A percentile compares a stretch with the other conserved stretches of the same genome.
phyloP scores from a whole-genome alignment of 2,329 filamentous ascomycete genomes.

The Colletotrichum noveboracense region DNA sequence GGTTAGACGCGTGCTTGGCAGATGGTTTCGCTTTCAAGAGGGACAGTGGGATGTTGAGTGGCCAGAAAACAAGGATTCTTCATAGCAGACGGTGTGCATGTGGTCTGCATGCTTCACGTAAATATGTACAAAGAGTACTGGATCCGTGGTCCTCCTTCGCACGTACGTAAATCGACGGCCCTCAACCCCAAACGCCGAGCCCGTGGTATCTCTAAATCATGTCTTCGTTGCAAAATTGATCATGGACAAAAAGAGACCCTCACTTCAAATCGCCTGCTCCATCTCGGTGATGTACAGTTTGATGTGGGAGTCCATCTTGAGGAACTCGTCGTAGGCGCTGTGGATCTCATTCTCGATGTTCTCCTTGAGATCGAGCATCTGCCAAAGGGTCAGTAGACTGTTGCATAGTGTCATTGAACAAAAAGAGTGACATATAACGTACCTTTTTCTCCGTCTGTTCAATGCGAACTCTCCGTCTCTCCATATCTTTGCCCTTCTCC shows the following conservation, averaged over 20 bases:
- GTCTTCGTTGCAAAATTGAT: conserved; percentile 5
- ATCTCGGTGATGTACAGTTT: conserved; percentile 98
- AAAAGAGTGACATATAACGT: conserved; percentile 31
- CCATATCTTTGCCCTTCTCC: conserved; percentile 90
- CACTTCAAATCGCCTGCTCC: conserved; percentile 77
- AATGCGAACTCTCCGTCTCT: conserved; percentile 88
- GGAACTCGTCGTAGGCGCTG: conserved; percentile 88
- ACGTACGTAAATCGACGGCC: background rate
- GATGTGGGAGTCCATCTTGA: conserved; percentile 97
- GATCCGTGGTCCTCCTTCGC: background rate
- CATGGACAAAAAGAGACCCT: background rate
- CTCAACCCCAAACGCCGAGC: conserved; percentile 41
- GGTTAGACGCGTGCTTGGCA: conserved; percentile 60
- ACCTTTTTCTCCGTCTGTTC: conserved; percentile 99
- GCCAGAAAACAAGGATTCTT: background rate
- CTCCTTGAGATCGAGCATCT: conserved; percentile 98
- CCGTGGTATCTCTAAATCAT: conserved; percentile 40
- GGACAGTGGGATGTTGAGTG: conserved; percentile 37
- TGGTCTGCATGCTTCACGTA: background rate
- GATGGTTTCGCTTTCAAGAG: conserved; percentile 67
- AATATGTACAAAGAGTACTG: background rate
- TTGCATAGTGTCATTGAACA: background rate
- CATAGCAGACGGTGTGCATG: background rate
- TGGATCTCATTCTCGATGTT: conserved; percentile 96
- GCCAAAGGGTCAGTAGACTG: conserved; percentile 18